Evolutionary conservation across 371 early-diverging fungal genomes (phyloP), one percentile per base, ranked within the genome.

Genomic region (Haplosporangium sp.): DNA sequence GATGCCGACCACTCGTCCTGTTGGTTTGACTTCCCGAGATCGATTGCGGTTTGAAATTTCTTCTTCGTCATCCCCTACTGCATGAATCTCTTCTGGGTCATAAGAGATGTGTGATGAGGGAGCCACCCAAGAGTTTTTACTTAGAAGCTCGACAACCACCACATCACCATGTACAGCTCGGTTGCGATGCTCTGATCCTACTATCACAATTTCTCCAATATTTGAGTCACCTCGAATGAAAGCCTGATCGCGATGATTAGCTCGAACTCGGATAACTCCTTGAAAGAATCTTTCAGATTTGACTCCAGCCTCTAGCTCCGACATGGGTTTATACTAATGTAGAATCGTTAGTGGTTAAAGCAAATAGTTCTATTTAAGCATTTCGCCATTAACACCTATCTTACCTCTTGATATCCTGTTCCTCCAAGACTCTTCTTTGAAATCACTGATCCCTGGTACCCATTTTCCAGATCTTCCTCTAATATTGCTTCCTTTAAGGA

Each of bases 131-230:
- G 92, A 85, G 45, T 71, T 83, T 65, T 88, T 85, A n/a, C 91
- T 90, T 17, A 95, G 71, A 0, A 94, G 57, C 65, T 94, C 89
- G 11, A 96, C 92, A 5, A 93, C 95, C 4, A 96, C 96, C 7
- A 88, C 63, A 71, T 97, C 97, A 9, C 96, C 97, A 37, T 94
- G 90, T 37, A 94, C 92, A 68, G 92, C 94, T 9, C 97, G 89
- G 76, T 97, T 97, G 35, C 89, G 85, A 65, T 87, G 83, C 39
- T 92, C 93, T 19, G 90, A 88, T 15, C 94, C 95, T 1, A 86
- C 75, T 63, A 93, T 87, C 19, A 90, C 78, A 53, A 93, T 90
- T 57, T 89, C 89, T 4, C 86, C 86, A 39, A 82, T 76, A n/a
- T 84, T 83, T 27, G 77, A 71, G 44, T 75, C 82, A 37, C 87